phyloP scores from a whole-genome alignment of 2,329 filamentous ascomycete genomes.

The Ascochyta viciae-villosae region DNA sequence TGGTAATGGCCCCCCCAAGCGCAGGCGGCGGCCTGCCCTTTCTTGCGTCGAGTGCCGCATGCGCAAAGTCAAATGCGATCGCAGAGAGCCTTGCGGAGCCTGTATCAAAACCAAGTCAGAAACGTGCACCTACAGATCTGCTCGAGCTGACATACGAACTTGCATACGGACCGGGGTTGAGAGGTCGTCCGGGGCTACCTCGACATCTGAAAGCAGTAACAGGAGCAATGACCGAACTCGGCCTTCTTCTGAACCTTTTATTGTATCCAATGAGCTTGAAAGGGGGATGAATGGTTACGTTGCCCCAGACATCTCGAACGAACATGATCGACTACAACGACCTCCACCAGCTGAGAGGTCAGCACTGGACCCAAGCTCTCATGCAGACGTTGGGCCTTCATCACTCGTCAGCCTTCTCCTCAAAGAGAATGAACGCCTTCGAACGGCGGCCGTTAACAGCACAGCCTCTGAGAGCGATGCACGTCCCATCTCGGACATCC shows the following conservation, averaged over 20 bases:
- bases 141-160: slow-evolving; percentile 9
- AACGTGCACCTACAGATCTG: slow-evolving; percentile 36
- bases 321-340: slow-evolving; percentile 10
- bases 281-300: slow-evolving; percentile 22
- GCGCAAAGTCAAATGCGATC: slow-evolving; percentile 42
- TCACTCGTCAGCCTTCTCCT: slow-evolving; percentile 4
- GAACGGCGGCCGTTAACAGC: not conserved
- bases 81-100: slow-evolving; percentile 33
- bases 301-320: slow-evolving; percentile 22
- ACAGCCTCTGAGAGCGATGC: not conserved
- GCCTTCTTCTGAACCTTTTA: not conserved
- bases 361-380: slow-evolving; percentile 2
- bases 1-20: slow-evolving; percentile 29
- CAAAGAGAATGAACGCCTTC: slow-evolving; percentile 6
- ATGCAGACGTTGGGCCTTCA: not conserved
- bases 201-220: not conserved
- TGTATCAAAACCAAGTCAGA: slow-evolving; percentile 31
- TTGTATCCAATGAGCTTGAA: slow-evolving; percentile 19
- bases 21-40: slow-evolving; percentile 35
- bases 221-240: not conserved
- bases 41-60: slow-evolving; percentile 41
- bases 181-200: slow-evolving; percentile 2
- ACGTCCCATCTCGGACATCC: slow-evolving; percentile 3
- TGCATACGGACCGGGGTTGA: not conserved
- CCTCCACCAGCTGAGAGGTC: slow-evolving; percentile 6